Evolutionary conservation across 2,329 filamentous ascomycete species (phyloP).

Genomic region (Diaporthe nobilis): DNA sequence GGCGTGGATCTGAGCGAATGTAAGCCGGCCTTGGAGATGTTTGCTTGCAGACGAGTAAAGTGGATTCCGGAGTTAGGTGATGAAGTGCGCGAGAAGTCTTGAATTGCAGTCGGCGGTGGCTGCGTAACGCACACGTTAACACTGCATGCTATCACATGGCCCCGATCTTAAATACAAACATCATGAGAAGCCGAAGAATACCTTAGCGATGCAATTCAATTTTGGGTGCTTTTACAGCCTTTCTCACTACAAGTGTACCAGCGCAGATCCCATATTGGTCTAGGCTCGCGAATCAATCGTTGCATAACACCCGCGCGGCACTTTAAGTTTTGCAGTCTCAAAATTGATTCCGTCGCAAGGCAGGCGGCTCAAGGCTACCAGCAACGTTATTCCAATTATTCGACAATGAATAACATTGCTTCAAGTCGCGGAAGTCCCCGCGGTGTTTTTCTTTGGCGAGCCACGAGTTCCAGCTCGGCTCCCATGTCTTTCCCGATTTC

Average conservation of each 20-base stretch:
- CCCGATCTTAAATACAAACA: not conserved
- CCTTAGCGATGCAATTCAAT: not conserved
- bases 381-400: not conserved
- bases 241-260: not conserved
- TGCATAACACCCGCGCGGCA: not conserved
- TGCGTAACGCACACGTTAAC: not conserved
- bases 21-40: conserved; percentile 36
- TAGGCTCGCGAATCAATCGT: not conserved
- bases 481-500: not conserved
- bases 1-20: conserved; percentile 24
- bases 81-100: conserved; percentile 35
- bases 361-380: not conserved
- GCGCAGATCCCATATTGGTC: not conserved
- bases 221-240: not conserved
- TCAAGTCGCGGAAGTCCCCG: not conserved
- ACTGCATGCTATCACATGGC: not conserved
- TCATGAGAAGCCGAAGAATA: not conserved
- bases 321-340: not conserved
- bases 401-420: not conserved
- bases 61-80: conserved; percentile 40
- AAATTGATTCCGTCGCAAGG: not conserved
- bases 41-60: conserved; percentile 32
- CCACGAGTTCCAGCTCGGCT: not conserved
- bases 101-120: not conserved
- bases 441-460: not conserved